Base-by-base conservation (phyloP, 2,329 filamentous ascomycete species). In the Pseudogymnoascus verrucosus region DNA sequence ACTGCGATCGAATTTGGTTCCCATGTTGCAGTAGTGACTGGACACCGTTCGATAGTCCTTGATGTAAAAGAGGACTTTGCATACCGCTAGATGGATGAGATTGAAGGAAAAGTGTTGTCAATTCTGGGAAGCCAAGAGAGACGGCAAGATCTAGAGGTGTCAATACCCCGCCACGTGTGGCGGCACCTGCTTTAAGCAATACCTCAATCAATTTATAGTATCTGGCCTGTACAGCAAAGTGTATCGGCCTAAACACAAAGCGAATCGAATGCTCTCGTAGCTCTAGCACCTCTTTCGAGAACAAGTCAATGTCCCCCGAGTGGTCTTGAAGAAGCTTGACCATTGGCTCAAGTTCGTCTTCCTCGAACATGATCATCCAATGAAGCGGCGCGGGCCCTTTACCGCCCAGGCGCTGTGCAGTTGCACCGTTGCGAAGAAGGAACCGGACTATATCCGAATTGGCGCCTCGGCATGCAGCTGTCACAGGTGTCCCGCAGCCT, bases 281-380 rank as follows among this genome's bases (percentile, higher is more conserved):
- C 26, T 54, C 26, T 28, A 54, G 8, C 23, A 54, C 47, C 5
- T 31, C 47, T 5, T 12, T 28, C 26, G 47, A 54, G 23, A 54
- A 54, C 19, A 31, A 4, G 47, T 54, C 16, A n/a, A 54, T 28
- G 4, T 54, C 47, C 14, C 28, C 28, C 10, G 28, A 31, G 28
- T 31, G 28, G 28, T 3, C n/a, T 31, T 54, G 47, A 54, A 54
- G 47, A 54, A 54, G 47, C 7, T n/a, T n/a, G 26, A 54, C 26
- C 6, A 54, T 28, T 11, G 4, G n/a, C 6, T 54, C 14, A 16
- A 54, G 47, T 31, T 54, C 23, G 8, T 54, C 26, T 19, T 54
- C 47, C 10, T 54, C 47, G 31, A 54, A 54, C 47, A 54, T 54
- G 26, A 54, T 16, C 47, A 54, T 54, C 47, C 47, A 54, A 31